Base-by-base conservation (phyloP, 1,284 basidiomycete species). In the Stygiomarasmius scandens region DNA sequence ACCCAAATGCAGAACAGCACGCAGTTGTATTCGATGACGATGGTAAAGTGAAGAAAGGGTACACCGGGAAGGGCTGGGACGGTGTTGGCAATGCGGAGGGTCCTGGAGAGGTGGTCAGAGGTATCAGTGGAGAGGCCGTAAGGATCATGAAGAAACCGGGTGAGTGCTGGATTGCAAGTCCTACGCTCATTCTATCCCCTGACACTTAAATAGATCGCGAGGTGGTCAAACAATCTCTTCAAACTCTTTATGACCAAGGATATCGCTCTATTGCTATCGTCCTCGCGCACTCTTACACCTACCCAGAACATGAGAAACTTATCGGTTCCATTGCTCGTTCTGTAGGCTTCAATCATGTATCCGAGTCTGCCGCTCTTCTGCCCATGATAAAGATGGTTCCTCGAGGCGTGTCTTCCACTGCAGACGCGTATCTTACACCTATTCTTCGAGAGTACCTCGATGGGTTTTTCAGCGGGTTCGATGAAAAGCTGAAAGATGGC, bases 341-440 rank as follows among this genome's bases (percentile, higher is more conserved):
- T 52, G 68, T 95, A 12, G 95, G 96, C 16, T 98, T 98, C 72
- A 78, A 77, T 2, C 93, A 97, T 57, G 85, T 98, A 63, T 96
- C 94, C 4, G 85, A 94, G 63, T 96, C 94, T 0, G 90, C 92
- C 1, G 85, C 90, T 62, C 82, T 98, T 8, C 84, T 95, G 55
- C 92, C 96, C 2, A 96, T 96, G 93, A 96, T 97, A 76, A 93
- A 93, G 73, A 91, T 97, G 82, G 93, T 98, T 3, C 90, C 95
- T 0, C 89, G 96, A 4, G 96, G 95, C 0, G 88, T 92, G 2
- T 96, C 93, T 0, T 89, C 93, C 0, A 97, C 95, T 0, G 96
- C 95, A 0, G 96, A 99, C 66, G 97, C 96, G 1, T 99, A 99
- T 71, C 85, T 98, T 27, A 98, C 96, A 0, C 96, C 96, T 1